Percentiles rank a stretch among this genome's conserved stretches.
Evolutionary conservation across 2,329 filamentous ascomycete species (phyloP).

Genomic region (Chaetothyriales sp.): DNA sequence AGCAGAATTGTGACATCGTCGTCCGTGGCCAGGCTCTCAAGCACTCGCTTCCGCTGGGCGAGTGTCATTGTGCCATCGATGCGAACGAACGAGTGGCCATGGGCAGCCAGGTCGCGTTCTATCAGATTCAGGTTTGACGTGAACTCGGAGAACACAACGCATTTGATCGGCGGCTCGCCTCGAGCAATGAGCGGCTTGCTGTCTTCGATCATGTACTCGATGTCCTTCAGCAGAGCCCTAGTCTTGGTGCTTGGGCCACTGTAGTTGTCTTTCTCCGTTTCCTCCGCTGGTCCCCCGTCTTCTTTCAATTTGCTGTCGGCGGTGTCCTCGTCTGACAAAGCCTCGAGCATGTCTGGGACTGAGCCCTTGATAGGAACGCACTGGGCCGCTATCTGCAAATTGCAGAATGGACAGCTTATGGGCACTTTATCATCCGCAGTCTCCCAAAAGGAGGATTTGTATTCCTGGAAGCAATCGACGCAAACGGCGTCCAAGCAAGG

Average conservation of each 20-base stretch:
- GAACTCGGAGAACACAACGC: conserved; percentile 93
- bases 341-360: conserved; percentile 33
- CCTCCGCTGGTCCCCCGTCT: conserved; percentile 14
- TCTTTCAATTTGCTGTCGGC: conserved; percentile 23
- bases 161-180: conserved; percentile 65
- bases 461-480: conserved; percentile 49
- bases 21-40: conserved; percentile 65
- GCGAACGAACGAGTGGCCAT: conserved; percentile 55
- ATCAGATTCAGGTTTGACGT: conserved; percentile 89
- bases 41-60: conserved; percentile 53
- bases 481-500: conserved; percentile 81
- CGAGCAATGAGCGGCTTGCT: conserved; percentile 39
- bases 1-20: conserved; percentile 61
- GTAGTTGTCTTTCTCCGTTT: conserved; percentile 50
- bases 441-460: conserved; percentile 39
- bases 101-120: conserved; percentile 57
- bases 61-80: conserved; percentile 84
- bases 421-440: conserved; percentile 29
- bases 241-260: conserved; percentile 86
- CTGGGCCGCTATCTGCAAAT: conserved; percentile 44
- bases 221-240: conserved; percentile 58
- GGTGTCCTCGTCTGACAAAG: conserved; percentile 42
- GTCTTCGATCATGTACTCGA: conserved; percentile 49
- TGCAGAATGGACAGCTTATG: conserved; percentile 54
- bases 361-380: conserved; percentile 55